Base-by-base conservation (phyloP, 139 green algal genomes). In the Asterochloris erici region DNA sequence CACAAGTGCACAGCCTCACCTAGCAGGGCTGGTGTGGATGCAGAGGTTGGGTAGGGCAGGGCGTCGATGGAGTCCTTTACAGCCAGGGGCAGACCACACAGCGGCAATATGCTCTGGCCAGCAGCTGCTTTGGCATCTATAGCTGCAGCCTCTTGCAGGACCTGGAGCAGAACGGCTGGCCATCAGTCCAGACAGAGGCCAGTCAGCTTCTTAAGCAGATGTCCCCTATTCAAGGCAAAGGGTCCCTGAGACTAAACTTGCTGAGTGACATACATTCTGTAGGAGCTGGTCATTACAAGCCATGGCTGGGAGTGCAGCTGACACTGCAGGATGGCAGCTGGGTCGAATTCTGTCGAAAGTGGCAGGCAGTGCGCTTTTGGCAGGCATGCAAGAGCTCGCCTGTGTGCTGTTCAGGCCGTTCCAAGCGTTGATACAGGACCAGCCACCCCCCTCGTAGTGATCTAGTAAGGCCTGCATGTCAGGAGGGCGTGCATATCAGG, bases 51-150 rank as follows among this genome's bases (percentile, higher is more conserved):
- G n/a, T n/a, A n/a, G n/a, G n/a, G n/a, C n/a, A n/a, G n/a, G n/a
- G n/a, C 78, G 12, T 82, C 78, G 60, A 74, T 74, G 63, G 29
- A 26, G 63, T 82, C 78, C 19, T 82, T 82, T 10, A 82, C 63
- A 29, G 63, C 78, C 11, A 82, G n/a, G 1, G 63, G 78, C 23
- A 82, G 63, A 12, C 78, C 78, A 62, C 78, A 82, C 63, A 82
- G n/a, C 28, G 78, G 78, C 11, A 63, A 1, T 23, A 74, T 82
- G 63, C 23, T 62, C 64, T 29, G 14, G 62, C 63, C 78, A 74
- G 26, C 26, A 63, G 78, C 62, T 23, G 62, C 63, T 23, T 82
- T 82, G 62, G 78, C 78, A 74, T 82, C 78, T 24, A 82, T n/a
- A 47, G 78, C 78, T 28, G 47, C 63, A 17, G 78, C 78, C 24